These are phyloP conservation scores for Fusarium subglutinans DNA, from an alignment of 2,329 filamentous ascomycete genomes.

Conservation along the genomic window DNA sequence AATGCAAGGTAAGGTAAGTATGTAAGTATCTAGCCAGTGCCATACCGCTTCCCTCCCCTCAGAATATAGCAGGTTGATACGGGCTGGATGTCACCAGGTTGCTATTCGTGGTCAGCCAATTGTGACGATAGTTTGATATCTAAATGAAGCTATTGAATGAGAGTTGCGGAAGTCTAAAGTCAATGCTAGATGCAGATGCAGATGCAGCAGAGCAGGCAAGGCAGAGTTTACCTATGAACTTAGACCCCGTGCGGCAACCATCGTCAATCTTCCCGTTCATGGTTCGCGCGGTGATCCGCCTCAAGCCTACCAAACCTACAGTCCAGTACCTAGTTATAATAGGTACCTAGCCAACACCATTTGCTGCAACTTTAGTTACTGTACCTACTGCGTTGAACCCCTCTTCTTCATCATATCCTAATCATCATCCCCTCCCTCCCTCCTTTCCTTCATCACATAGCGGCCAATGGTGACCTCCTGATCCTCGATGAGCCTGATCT, in stretches of 20 bases:
- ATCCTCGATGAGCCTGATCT: conserved; percentile 30
- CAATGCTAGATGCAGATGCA: conserved; percentile 9
- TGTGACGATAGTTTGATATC: not conserved
- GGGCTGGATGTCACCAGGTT: conserved; percentile 6
- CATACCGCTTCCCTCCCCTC: not conserved
- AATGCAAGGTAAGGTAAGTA: not conserved
- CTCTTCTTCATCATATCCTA: conserved; percentile 11
- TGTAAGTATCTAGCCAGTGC: conserved; percentile 1
- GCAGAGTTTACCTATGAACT: not conserved
- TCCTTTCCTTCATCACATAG: not conserved
- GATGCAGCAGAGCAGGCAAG: conserved; percentile 4
- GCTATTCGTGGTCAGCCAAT: conserved; percentile 6
- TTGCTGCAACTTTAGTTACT: not conserved
- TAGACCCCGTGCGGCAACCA: conserved; percentile 9
- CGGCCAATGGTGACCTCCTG: conserved; percentile 7
- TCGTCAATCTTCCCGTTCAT: conserved; percentile 7
- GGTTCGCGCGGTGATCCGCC: conserved; percentile 14
- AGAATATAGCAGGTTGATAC: conserved; percentile 2
- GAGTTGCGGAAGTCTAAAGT: conserved; percentile 15
- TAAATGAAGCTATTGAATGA: conserved; percentile 3
- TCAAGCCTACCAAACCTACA: not conserved
- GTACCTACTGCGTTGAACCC: not conserved
- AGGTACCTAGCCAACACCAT: not conserved
- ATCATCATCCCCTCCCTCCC: conserved; percentile 6
- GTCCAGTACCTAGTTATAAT: not conserved